Evolutionary conservation across 2,329 filamentous ascomycete genomes (phyloP), one percentile per base, ranked within the genome.

Genomic region (Berkeleyomyces basicola): DNA sequence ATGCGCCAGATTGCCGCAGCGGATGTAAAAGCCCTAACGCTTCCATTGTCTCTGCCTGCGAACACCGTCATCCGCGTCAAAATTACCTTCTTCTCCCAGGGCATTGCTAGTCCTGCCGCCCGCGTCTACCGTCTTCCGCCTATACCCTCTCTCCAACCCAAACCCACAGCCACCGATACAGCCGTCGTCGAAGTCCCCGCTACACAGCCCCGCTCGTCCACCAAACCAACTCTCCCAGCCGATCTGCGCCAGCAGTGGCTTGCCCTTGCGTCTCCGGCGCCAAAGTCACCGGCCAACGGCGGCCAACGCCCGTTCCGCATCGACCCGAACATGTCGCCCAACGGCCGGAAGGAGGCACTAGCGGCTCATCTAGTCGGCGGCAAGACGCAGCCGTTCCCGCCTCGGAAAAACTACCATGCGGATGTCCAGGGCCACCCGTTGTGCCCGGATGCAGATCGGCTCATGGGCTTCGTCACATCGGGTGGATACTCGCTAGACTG

Each of bases 401-500:
- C 74, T 14, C 67, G 70, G 3, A 68, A 42, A 4, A 42, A 70
- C 10, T 76, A 72, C 65, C 71, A 70, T 62, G 70, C 67, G 59
- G 71, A 73, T 66, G 70, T 79, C 73, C 70, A 73, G 33, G 76
- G 76, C 0, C 81, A 86, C 66, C 83, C 81, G 82, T 88, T 67
- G 85, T 86, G 0, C 70, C 92, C 92, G 0, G 77, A 78, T 7
- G 83, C 84, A 66, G 77, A 81, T 31, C 88, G 96, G 70, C 77
- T 97, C 10, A 82, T 97, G 59, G 93, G 93, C 0, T 99, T 95
- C 71, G 85, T 96, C 33, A 96, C 90, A 1, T 87, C 86, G 0
- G 93, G 92, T 0, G 86, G 88, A 59, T 96, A 86, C 71, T 90
- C 86, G 68, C 79, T 97, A 1, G 81, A 82, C 1, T 82, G 87